phyloP scores from a whole-genome alignment of 129 eudicot species.

The Chrysanthemum makinoi region DNA sequence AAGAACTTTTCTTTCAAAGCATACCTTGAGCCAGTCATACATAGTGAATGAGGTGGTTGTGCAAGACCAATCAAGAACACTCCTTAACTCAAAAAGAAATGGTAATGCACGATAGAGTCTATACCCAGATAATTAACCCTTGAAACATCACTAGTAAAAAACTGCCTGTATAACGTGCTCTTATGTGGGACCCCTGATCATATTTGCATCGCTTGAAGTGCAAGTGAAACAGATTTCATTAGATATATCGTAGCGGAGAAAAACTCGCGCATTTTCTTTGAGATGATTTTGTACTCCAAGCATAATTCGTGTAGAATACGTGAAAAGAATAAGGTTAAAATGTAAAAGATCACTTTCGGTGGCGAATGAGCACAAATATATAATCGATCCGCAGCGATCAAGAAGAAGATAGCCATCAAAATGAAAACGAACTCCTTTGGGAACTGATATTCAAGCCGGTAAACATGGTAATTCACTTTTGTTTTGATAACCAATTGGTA shows the following conservation, averaged over 20 bases:
- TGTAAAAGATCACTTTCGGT: conserved; percentile 54
- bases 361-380: conserved; percentile 49
- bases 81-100: conserved; percentile 51
- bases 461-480: conserved; percentile 54
- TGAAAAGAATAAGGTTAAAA: conserved; percentile 45
- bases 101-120: conserved; percentile 53
- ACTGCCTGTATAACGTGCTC: conserved; percentile 53
- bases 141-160: conserved; percentile 45
- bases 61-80: conserved; percentile 65
- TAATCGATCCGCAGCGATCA: conserved; percentile 57
- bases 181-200: conserved; percentile 56
- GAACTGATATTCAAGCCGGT: conserved; percentile 61
- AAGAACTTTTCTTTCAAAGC: not conserved
- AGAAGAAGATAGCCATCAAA: conserved; percentile 51
- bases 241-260: conserved; percentile 45
- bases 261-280: conserved; percentile 51
- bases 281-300: conserved; percentile 45
- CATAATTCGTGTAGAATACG: conserved; percentile 39
- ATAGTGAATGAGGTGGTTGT: conserved; percentile 51
- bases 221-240: conserved; percentile 45
- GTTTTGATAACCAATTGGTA: conserved; percentile 55
- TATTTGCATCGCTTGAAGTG: conserved; percentile 49
- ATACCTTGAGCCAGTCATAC: conserved; percentile 64
- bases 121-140: conserved; percentile 46
- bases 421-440: conserved; percentile 55